A percentile compares a stretch with the other conserved stretches of the same genome.
phyloP scores from a whole-genome alignment of 164 flowering plant species.

The Umbilicus rupestris region DNA sequence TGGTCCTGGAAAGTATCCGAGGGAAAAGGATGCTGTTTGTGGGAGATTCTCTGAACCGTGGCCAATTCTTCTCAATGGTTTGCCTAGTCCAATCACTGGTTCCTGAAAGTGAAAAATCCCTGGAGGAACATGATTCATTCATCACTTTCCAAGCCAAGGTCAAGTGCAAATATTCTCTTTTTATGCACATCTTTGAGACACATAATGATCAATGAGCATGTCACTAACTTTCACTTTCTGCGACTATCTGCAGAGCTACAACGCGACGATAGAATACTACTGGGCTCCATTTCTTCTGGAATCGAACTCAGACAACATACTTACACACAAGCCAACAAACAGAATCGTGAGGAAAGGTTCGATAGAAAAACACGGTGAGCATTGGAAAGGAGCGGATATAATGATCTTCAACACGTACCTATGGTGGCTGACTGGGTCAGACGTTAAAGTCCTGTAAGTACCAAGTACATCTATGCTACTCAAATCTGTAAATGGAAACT shows the following conservation, averaged over 20 bases:
- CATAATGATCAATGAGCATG: no score
- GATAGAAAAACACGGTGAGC: constrained; percentile 42
- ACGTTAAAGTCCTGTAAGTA: constrained; percentile 43
- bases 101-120: constrained; percentile 53
- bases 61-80: constrained; percentile 75
- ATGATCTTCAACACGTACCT: constrained; percentile 59
- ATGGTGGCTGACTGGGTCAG: constrained; percentile 58
- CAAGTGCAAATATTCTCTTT: neutral
- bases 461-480: constrained; percentile 10
- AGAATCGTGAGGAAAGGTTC: constrained; percentile 53
- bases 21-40: constrained; percentile 90
- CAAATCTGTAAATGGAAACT: neutral
- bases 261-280: constrained; percentile 84
- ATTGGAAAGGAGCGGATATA: constrained; percentile 59
- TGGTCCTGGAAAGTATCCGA: constrained; percentile 71
- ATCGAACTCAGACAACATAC: constrained; percentile 62
- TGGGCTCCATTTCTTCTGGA: constrained; percentile 96
- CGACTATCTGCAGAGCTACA: constrained; percentile 42
- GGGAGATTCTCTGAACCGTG: constrained; percentile 80
- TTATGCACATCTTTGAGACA: neutral
- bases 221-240: constrained; percentile 3
- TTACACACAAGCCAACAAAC: constrained; percentile 41
- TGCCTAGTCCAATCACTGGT: constrained; percentile 68
- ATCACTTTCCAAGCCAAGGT: constrained; percentile 75
- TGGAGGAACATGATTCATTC: constrained; percentile 54